Conservation (phyloP, 495 filamentous ascomycete genomes). For the Lasiosphaeria hispida region DNA sequence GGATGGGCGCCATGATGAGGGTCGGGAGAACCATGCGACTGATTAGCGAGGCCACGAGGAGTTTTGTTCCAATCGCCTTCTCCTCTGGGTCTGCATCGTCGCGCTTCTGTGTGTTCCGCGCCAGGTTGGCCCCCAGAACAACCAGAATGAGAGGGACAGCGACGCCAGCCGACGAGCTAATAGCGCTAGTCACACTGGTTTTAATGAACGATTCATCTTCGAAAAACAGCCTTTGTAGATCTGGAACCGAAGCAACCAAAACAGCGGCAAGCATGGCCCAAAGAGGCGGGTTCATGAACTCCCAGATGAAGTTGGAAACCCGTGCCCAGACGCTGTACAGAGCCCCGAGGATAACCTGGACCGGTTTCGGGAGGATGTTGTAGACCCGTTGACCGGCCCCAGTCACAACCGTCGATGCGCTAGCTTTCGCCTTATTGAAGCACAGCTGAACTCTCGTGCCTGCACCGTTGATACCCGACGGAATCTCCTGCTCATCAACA, state of each 20-base stretch:
- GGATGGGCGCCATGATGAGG: constrained; percentile 86
- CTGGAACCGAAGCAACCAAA: constrained; percentile 84
- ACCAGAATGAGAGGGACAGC: constrained; percentile 95
- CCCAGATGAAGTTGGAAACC: constrained; percentile 69
- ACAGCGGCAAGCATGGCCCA: constrained; percentile 95
- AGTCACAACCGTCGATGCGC: constrained; percentile 40
- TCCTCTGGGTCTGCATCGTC: constrained; percentile 64
- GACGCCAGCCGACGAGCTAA: constrained; percentile 80
- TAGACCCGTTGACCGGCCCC: constrained; percentile 25
- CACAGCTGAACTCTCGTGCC: constrained; percentile 23
- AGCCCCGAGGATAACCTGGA: constrained; percentile 54
- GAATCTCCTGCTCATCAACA: constrained; percentile 31
- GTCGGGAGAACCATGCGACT: constrained; percentile 91
- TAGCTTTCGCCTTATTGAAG: constrained; percentile 17
- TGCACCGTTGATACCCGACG: constrained; percentile 33
- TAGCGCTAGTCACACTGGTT: constrained; percentile 87
- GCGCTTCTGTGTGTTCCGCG: constrained; percentile 63
- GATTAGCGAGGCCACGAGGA: constrained; percentile 82
- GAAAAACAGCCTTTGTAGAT: constrained; percentile 83
- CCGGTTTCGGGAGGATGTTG: constrained; percentile 52
- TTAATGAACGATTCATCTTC: constrained; percentile 83
- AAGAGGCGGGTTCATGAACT: constrained; percentile 96
- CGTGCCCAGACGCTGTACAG: constrained; percentile 41
- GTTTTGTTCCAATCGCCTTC: constrained; percentile 62
- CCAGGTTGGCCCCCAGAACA: constrained; percentile 92